A percentile compares a stretch with the other conserved stretches of the same genome.
phyloP scores from a whole-genome alignment of 2,329 filamentous ascomycete species.

The Paramyrothecium sp. region DNA sequence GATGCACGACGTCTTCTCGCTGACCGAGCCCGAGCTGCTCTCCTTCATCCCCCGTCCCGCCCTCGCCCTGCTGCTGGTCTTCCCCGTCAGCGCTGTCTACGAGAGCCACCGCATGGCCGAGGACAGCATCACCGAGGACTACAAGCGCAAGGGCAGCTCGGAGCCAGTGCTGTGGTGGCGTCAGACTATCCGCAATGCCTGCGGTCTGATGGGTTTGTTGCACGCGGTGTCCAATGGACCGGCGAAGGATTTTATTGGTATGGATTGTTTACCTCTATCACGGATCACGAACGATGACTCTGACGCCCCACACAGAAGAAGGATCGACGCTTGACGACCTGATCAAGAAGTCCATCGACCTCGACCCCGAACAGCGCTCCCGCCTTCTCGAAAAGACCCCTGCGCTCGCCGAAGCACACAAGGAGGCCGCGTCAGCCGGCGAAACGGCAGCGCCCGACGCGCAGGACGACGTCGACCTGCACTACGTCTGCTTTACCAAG shows the following conservation, averaged over 20 bases:
- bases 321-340: conserved; percentile 62
- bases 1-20: conserved; percentile 89
- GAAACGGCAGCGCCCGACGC: conserved; percentile 78
- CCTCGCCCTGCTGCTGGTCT: conserved; percentile 86
- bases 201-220: conserved; percentile 83
- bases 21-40: conserved; percentile 81
- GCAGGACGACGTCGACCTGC: conserved; percentile 81
- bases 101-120: conserved; percentile 73
- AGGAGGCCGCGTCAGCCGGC: conserved; percentile 71
- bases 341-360: conserved; percentile 66
- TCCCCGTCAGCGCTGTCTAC: conserved; percentile 79
- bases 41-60: conserved; percentile 86
- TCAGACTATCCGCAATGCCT: conserved; percentile 93
- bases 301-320: conserved; percentile 29
- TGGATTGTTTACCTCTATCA: neutral
- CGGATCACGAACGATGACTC: neutral
- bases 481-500: conserved; percentile 95
- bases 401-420: conserved; percentile 75
- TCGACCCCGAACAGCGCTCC: conserved; percentile 66
- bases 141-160: conserved; percentile 61
- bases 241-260: conserved; percentile 61
- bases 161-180: conserved; percentile 92
- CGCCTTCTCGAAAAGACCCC: conserved; percentile 74
- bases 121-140: conserved; percentile 63
- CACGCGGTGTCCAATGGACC: conserved; percentile 80